Base-by-base conservation (phyloP, 2,329 filamentous ascomycete species). In the Fusarium odoratissimum region DNA sequence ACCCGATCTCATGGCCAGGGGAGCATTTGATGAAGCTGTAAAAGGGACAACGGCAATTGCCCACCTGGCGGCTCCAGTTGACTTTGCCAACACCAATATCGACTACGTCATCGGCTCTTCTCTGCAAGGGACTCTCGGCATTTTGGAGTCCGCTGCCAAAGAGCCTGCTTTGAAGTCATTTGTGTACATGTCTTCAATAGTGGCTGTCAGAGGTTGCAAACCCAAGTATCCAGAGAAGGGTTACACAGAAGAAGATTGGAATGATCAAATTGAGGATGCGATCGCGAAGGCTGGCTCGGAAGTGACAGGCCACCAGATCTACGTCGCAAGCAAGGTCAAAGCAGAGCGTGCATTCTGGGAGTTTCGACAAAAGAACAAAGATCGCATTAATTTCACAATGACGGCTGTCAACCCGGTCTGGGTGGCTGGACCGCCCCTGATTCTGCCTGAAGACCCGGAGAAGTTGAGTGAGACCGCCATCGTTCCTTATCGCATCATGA, bases 291-390 rank as follows among this genome's bases (percentile, higher is more conserved):
- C 56, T 13, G 56, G 66, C 9, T 25, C 37, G 1, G 30, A 52
- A 0, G 66, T 37, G n/a, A 63, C 66, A 2, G 64, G 64, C 11
- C 66, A 69, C 12, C 64, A 69, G 9, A 51, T 69, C 14, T 69
- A 69, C 17, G 23, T 68, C 4, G 64, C 57, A 12, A 69, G 66
- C 38, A 69, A 69, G 11, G 14, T 64, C 11, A 69, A 69, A 19
- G 66, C 64, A 6, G 66, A 69, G n/a, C 56, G 57, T 3, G 66
- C 64, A 6, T 68, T 69, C 30, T 69, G 66, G 66, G 64, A 68
- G 2, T 69, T 69, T 2, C 37, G 42, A 2, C 8, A 45, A 13
- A 49, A 52, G 8, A 54, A 44, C 17, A 19, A 40, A 9, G 10
- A 35, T 0, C n/a, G 4, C 10, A 51, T 68, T 6, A 19, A 10